A percentile compares a stretch with the other conserved stretches of the same genome.
Conservation (phyloP, 2,329 filamentous ascomycete genomes). For the Harringtonia lauricola region DNA sequence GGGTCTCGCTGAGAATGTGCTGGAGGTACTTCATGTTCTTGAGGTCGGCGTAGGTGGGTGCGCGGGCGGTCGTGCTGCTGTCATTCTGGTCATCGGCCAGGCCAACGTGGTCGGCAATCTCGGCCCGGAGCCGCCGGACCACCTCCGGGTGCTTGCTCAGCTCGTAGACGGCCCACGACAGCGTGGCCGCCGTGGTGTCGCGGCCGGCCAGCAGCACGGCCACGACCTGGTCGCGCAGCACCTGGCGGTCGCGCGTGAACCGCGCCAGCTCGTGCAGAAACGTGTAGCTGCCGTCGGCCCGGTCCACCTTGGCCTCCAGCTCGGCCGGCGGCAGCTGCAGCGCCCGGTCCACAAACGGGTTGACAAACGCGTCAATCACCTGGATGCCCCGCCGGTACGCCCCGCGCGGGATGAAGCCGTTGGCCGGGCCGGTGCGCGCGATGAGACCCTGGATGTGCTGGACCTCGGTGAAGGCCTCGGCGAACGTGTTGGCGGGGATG, state of each 20-base stretch:
- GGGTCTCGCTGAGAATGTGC: slow-evolving; percentile 63
- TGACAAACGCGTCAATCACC: slow-evolving; percentile 65
- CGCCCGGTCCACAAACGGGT: slow-evolving; percentile 65
- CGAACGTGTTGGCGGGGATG: slow-evolving; percentile 55
- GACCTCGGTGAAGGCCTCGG: slow-evolving; percentile 70
- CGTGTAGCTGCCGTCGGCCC: slow-evolving; percentile 41
- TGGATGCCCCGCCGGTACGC: slow-evolving; percentile 54
- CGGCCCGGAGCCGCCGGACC: slow-evolving; percentile 56
- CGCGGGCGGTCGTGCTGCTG: slow-evolving; percentile 19
- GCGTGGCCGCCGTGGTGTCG: slow-evolving; percentile 75
- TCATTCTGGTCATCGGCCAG: no score
- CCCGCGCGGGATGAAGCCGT: slow-evolving; percentile 49
- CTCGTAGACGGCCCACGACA: slow-evolving; percentile 78
- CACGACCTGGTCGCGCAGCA: slow-evolving; percentile 76
- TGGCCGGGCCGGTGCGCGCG: slow-evolving; percentile 53
- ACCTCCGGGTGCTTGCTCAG: slow-evolving; percentile 59
- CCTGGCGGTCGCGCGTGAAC: slow-evolving; percentile 60
- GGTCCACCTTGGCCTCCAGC: slow-evolving; percentile 47
- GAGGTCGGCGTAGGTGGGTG: slow-evolving; percentile 66
- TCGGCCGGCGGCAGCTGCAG: slow-evolving; percentile 60
- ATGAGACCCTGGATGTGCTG: slow-evolving; percentile 63
- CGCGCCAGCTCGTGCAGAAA: slow-evolving; percentile 78
- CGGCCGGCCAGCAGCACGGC: slow-evolving; percentile 74
- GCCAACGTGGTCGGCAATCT: slow-evolving; percentile 63
- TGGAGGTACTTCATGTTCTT: slow-evolving; percentile 81